These are phyloP conservation scores for Fusarium fracticaudum DNA, from an alignment of 2,329 filamentous ascomycete species.

Conservation along the genomic window DNA sequence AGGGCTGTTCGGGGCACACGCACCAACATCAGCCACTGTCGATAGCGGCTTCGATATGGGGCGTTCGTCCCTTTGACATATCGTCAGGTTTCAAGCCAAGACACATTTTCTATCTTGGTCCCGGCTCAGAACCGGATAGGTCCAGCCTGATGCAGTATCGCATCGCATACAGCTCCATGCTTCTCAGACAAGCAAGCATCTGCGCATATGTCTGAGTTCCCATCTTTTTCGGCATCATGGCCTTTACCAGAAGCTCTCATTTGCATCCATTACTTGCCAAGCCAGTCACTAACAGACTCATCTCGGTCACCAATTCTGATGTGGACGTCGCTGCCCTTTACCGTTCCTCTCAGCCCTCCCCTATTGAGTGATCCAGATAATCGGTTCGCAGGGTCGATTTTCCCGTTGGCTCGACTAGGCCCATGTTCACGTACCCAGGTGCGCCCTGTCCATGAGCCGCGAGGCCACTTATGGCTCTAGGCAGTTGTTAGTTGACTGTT, in stretches of 20 bases:
- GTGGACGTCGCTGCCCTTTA: slow-evolving; percentile 17
- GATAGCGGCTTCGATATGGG: neutral
- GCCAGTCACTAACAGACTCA: slow-evolving; percentile 31
- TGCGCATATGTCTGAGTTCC: slow-evolving; percentile 15
- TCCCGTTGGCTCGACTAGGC: slow-evolving; percentile 25
- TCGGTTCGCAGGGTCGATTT: slow-evolving; percentile 37
- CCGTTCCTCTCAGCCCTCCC: slow-evolving; percentile 30
- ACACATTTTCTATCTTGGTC: slow-evolving; percentile 12
- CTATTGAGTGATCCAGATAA: slow-evolving; percentile 36
- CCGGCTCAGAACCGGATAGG: slow-evolving; percentile 12
- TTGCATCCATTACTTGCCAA: slow-evolving; percentile 25
- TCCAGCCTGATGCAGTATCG: slow-evolving; percentile 22
- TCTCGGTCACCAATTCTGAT: slow-evolving; percentile 36
- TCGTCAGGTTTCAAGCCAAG: slow-evolving; percentile 16
- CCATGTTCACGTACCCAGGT: slow-evolving; percentile 26
- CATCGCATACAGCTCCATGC: slow-evolving; percentile 8
- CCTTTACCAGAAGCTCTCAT: slow-evolving; percentile 31
- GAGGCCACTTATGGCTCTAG: slow-evolving; percentile 21
- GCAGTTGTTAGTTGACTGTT: slow-evolving; percentile 16
- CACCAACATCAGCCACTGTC: slow-evolving; percentile 11
- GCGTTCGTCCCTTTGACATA: slow-evolving; percentile 15
- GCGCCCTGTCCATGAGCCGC: slow-evolving; percentile 27
- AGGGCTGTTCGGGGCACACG: slow-evolving; percentile 35
- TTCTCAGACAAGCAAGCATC: slow-evolving; percentile 17
- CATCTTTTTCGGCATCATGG: slow-evolving; percentile 28